Base-by-base conservation (phyloP, 805 yeast genomes). In the Kluyveromyces lactis region DNA sequence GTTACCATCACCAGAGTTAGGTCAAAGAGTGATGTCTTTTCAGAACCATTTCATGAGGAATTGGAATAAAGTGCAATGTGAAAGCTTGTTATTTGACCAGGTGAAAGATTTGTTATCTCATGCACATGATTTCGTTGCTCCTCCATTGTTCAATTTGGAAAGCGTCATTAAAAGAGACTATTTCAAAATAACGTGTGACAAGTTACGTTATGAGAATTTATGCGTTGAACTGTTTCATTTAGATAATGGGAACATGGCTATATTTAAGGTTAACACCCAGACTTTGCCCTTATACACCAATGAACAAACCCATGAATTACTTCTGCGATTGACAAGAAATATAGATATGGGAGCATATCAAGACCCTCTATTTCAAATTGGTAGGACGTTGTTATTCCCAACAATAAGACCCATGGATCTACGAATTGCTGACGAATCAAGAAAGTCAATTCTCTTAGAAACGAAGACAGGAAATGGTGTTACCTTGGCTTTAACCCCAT, bases 331-430 rank as follows among this genome's bases (percentile, higher is more conserved):
- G 19, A 17, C 37, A 9, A 34, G 21, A 5, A 15, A 24, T 24
- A 12, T 24, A 9, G 31, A 42, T 13, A 17, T 34, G 5, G 24
- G 31, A 9, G 23, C 42, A 1, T 33, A 54, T 15, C 33, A 55
- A 18, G 26, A 40, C 6, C 42, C 42, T 27, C 26, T 54, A 8
- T 24, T 41, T 1, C 44, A 49, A 33, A 17, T 56, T 12, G 60
- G 60, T 1, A 53, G 56, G 40, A 44, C 52, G 3, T 41, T 59
- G 27, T 33, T 59, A 2, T 58, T 59, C 39, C 53, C 53, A 16
- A 41, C 52, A 5, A 29, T 59, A 7, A 48, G 53, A 36, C 39
- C 44, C 13, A 44, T 42, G 17, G 60, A 58, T 36, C 42, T 59
- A 18, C 40, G 35, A 17, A 38, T 58, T 4, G 13, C 41, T 8